Evolutionary conservation across 176 grass and related monocot species (phyloP), one percentile per base, ranked within the genome.

Genomic region (Eleusine coracana): DNA sequence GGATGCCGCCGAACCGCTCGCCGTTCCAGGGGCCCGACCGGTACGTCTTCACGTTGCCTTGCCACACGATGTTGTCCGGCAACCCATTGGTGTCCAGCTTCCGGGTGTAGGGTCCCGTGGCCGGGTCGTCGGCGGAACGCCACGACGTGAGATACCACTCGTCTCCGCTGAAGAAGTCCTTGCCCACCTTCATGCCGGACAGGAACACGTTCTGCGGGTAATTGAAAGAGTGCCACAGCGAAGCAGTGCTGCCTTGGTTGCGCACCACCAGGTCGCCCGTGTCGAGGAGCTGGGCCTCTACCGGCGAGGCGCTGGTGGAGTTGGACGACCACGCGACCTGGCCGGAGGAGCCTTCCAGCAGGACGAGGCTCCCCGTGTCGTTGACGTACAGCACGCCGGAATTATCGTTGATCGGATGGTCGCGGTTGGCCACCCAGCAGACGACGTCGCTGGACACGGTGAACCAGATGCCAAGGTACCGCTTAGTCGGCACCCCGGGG

Each of bases 401-500:
- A 46, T n/a, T 75, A 4, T 20, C 67, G 10, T 13, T 20, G 17
- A 91, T 37, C 1, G 89, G 85, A 7, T 36, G 54, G 0, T 60
- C 71, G 1, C 85, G 41, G 66, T 91, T 91, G 21, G 89, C 89
- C n/a, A 91, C 80, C 85, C 78, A 89, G 62, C 74, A 52, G 11
- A 87, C 69, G 28, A 48, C 29, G 55, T 4, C 45, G 9, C 17
- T 29, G 25, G 56, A 81, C 41, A 16, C 71, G 10, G 60, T n/a
- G 77, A 73, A 91, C 89, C 89, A 84, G 13, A 91, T 64, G 10
- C 76, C 85, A 3, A 84, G 36, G 76, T 84, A 34, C 7, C 82
- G 61, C 5, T 46, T 59, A n/a, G n/a, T 28, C 17, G 36, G 67
- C 36, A 28, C 18, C 31, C 78, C 74, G 10, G 55, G 85, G 1